Evolutionary conservation across 1,284 basidiomycete species (phyloP).

Genomic region (Cryptococcus maquisensis): DNA sequence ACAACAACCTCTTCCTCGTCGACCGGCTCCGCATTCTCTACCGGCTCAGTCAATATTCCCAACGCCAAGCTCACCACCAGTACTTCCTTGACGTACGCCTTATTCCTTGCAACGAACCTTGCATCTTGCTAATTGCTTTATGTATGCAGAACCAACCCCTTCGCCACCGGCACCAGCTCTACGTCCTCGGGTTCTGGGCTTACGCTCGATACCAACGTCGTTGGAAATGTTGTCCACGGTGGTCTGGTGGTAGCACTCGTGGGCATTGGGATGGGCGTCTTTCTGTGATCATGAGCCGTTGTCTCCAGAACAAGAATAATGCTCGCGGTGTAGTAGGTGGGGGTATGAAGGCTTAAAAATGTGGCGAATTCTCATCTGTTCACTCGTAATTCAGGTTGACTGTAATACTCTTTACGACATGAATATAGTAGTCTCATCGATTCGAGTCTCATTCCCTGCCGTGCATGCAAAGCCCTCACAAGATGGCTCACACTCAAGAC

Average conservation of each 20-base stretch:
- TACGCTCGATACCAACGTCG: not conserved
- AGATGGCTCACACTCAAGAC: no score
- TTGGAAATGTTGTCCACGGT: conserved; percentile 8
- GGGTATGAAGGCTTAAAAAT: no score
- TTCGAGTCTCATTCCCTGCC: no score
- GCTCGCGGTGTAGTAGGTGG: no score
- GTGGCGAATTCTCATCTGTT: no score
- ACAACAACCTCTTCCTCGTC: conserved; percentile 13
- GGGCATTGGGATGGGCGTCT: conserved; percentile 11
- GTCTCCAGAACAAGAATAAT: no score
- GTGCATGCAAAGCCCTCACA: no score
- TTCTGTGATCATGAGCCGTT: no score
- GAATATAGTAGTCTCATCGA: no score
- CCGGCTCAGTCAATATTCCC: conserved; percentile 10
- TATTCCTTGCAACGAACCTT: not conserved
- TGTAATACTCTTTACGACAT: no score
- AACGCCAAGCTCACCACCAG: conserved; percentile 14
- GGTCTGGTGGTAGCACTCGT: conserved; percentile 11
- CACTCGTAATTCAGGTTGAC: no score
- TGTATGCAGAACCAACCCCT: conserved; percentile 7
- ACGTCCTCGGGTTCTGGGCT: not conserved
- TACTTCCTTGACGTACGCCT: conserved; percentile 1
- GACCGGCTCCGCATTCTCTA: not conserved
- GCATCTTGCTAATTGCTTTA: not conserved
- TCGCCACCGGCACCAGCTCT: conserved; percentile 14